Evolutionary conservation across 352 stramenopile species (phyloP).

Genomic region (Globisporangium megalacanthum): DNA sequence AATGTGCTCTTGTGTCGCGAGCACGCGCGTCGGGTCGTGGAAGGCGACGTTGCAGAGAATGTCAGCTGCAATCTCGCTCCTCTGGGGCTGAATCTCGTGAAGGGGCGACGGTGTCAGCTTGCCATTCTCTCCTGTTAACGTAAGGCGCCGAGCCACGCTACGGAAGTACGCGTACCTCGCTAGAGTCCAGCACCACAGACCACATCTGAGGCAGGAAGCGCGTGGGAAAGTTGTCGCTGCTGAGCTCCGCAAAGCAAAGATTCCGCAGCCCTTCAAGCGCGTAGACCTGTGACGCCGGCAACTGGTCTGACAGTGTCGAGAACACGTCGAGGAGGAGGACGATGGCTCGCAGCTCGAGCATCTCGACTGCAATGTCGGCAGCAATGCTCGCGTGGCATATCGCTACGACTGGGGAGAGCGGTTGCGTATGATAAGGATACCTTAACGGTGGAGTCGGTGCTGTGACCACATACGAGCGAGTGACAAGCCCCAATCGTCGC

Average conservation of each 20-base stretch:
- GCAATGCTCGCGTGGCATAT: slow-evolving; percentile 62
- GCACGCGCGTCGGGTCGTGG: slow-evolving; percentile 8
- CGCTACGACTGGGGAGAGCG: slow-evolving; percentile 28
- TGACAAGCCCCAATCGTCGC: not conserved
- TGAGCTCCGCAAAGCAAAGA: slow-evolving; percentile 25
- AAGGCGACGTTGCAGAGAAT: slow-evolving; percentile 35
- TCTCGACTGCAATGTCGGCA: slow-evolving; percentile 30
- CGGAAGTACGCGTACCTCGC: slow-evolving; percentile 6
- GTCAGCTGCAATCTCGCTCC: slow-evolving; percentile 30
- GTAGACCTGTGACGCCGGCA: slow-evolving; percentile 17
- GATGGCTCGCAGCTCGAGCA: slow-evolving; percentile 28
- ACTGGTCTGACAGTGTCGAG: slow-evolving; percentile 13
- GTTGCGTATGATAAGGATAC: not conserved
- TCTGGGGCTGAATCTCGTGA: slow-evolving; percentile 4
- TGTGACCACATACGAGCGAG: not conserved
- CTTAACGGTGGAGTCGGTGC: not conserved
- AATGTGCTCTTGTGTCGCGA: slow-evolving; percentile 26
- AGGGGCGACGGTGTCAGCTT: not conserved
- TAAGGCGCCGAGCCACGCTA: too few relatives aligned
- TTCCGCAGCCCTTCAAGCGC: slow-evolving; percentile 50
- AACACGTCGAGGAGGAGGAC: slow-evolving; percentile 28
- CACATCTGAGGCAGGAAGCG: slow-evolving; percentile 23
- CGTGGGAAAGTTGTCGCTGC: slow-evolving; percentile 9
- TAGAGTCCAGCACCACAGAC: slow-evolving; percentile 17
- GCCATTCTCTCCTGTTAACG: too few relatives aligned